phyloP scores from a whole-genome alignment of 805 yeast genomes.

The Saturnispora zaruensis region DNA sequence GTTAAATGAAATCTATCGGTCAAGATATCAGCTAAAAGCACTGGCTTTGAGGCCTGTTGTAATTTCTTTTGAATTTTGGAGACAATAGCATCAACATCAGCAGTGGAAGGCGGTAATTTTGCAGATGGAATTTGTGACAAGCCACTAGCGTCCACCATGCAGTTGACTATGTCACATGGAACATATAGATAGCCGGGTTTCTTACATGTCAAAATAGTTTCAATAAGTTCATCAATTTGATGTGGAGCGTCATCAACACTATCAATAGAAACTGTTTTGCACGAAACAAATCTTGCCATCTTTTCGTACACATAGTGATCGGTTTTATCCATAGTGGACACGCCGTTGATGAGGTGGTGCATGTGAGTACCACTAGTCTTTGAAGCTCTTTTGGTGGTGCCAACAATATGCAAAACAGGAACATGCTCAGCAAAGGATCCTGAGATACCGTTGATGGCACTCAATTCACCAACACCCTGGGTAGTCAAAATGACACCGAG shows the following conservation, averaged over 20 bases:
- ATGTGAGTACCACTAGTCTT: slow-evolving; percentile 26
- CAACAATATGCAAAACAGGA: slow-evolving; percentile 78
- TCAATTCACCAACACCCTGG: slow-evolving; percentile 83
- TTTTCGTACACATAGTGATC: slow-evolving; percentile 61
- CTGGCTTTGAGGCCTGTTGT: slow-evolving; percentile 48
- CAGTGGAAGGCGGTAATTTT: slow-evolving; percentile 22
- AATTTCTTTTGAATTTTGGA: slow-evolving; percentile 40
- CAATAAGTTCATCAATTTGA: slow-evolving; percentile 63
- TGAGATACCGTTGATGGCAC: slow-evolving; percentile 74
- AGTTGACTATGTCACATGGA: slow-evolving; percentile 61
- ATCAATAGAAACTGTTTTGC: slow-evolving; percentile 43
- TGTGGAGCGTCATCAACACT: slow-evolving; percentile 40
- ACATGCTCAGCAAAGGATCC: slow-evolving; percentile 79
- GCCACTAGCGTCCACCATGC: slow-evolving; percentile 29
- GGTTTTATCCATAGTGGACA: slow-evolving; percentile 38
- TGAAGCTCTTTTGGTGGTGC: slow-evolving; percentile 46
- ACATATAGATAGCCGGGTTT: slow-evolving; percentile 79
- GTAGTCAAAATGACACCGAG: slow-evolving; percentile 65
- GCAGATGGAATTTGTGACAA: slow-evolving; percentile 17
- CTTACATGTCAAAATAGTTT: slow-evolving; percentile 43
- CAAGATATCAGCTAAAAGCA: slow-evolving; percentile 63
- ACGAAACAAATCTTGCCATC: slow-evolving; percentile 48
- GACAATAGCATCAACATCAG: slow-evolving; percentile 15
- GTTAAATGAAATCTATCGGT: slow-evolving; percentile 52
- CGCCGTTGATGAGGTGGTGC: slow-evolving; percentile 56